Conservation (phyloP, 306 rosid species). For the Lupinus albus region DNA sequence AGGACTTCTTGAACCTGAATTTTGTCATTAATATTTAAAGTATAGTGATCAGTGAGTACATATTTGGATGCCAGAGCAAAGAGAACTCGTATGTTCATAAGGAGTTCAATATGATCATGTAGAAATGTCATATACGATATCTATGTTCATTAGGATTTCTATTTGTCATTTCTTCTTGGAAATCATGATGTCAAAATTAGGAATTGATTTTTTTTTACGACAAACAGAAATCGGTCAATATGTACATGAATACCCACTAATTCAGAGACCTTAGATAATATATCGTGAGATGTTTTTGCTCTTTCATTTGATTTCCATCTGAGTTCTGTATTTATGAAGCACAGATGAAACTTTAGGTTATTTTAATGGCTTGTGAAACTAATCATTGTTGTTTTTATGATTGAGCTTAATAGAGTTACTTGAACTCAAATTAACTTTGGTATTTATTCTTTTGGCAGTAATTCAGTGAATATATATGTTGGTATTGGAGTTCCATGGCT, state of each 20-base stretch:
- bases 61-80: neutral
- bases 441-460: slow-evolving; percentile 54
- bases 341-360: slow-evolving; percentile 15
- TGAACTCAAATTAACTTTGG: slow-evolving; percentile 25
- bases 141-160: too few species aligned
- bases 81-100: too few species aligned
- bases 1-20: neutral
- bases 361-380: slow-evolving; percentile 23
- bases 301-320: slow-evolving; percentile 16
- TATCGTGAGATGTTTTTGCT: slow-evolving; percentile 1
- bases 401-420: slow-evolving; percentile 17
- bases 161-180: too few species aligned
- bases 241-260: slow-evolving; percentile 7
- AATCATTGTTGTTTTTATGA: slow-evolving; percentile 8
- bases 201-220: neutral
- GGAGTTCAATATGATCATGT: too few species aligned
- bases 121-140: too few species aligned
- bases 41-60: neutral
- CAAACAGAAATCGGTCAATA: neutral
- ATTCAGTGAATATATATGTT: slow-evolving; percentile 90
- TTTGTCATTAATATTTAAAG: neutral
- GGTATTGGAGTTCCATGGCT: slow-evolving; percentile 98
- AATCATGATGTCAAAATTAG: neutral
- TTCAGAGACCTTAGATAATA: slow-evolving; percentile 3
- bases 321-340: slow-evolving; percentile 9